These are phyloP conservation scores for Dendrobium chrysotoxum DNA, from an alignment of 106 monocot species.

Conservation along the genomic window DNA sequence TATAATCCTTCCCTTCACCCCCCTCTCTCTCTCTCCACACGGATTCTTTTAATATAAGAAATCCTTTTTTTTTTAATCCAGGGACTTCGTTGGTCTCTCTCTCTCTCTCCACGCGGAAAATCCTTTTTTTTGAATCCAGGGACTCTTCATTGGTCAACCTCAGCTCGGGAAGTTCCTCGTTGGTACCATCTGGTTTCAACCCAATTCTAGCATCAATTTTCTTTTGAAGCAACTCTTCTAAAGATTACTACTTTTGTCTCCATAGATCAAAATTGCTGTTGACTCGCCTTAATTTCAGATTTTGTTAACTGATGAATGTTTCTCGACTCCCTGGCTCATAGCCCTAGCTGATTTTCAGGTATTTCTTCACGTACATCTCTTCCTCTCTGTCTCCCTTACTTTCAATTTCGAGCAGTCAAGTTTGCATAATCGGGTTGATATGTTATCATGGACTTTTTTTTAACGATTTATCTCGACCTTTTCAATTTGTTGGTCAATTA, in stretches of 20 bases:
- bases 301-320: background rate
- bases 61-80: background rate
- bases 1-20: background rate
- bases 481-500: background rate
- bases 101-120: background rate
- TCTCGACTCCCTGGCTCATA: background rate
- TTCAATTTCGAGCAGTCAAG: background rate
- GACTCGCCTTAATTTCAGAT: background rate
- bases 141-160: background rate
- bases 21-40: background rate
- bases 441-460: background rate
- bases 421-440: background rate
- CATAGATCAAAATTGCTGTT: background rate
- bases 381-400: background rate
- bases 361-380: background rate
- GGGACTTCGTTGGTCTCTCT: background rate
- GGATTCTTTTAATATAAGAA: background rate
- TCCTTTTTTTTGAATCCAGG: background rate
- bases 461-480: background rate
- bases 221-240: background rate
- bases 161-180: background rate
- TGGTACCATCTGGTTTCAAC: background rate
- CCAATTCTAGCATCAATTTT: background rate
- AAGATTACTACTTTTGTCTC: constrained; percentile 1
- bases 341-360: background rate